Base-by-base conservation (phyloP, 2,329 filamentous ascomycete genomes). In the Zymoseptoria ardabiliae region DNA sequence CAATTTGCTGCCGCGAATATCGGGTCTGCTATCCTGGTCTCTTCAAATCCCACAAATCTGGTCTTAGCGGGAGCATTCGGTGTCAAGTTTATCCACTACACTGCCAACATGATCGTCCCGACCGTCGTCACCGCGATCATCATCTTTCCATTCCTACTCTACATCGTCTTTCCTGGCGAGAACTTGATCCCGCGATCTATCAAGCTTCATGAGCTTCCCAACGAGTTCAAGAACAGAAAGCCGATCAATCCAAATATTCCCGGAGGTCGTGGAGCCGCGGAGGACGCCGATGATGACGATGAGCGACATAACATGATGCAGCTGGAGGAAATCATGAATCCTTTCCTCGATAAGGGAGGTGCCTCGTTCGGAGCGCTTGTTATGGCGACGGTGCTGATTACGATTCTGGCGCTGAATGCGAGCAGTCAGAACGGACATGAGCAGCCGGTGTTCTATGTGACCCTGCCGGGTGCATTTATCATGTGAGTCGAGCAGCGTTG, bases 231-330 rank as follows among this genome's bases (percentile, higher is more conserved):
- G 64, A 73, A 71, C 1, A 81, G 77, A 61, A 79, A 80, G 20
- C 86, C 87, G 0, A 80, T 88, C 6, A 90, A 90, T 57, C 87
- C 87, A 0, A 90, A 90, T 61, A 90, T 90, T 54, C 88, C 87
- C 0, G 76, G 85, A 58, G 82, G 83, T 0, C 77, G 84, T 61
- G 76, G 78, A 0, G 80, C 82, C 7, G 81, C 83, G 51, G 76
- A 81, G 55, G 81, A 82, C 7, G 74, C 77, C 8, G 69, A 73
- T 8, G 70, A 73, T n/a, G 75, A 79, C 28, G 74, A 79, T 7
- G 80, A 84, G 25, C 73, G 82, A 59, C 77, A 74, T 2, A 81
- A 86, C 62, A 72, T 82, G 0, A 73, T 87, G 0, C 85, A 85
- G 0, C 79, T 90, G 0, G 86, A 88, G 63, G 87, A 90, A 67